These are phyloP conservation scores for Dendrobium nobile DNA, from an alignment of 106 monocot genomes.

Conservation along the genomic window DNA sequence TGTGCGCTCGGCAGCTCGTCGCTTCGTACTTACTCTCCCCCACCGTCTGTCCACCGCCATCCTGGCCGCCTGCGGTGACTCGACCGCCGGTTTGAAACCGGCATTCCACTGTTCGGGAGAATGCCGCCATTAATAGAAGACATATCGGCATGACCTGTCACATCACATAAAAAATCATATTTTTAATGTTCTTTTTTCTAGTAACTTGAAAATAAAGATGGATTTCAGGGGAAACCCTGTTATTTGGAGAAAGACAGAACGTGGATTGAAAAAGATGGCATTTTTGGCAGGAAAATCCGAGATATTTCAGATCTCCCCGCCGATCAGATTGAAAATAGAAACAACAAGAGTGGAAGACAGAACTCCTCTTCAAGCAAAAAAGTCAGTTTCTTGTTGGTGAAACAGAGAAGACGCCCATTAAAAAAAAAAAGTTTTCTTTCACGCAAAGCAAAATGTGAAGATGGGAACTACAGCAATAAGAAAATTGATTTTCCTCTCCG, in stretches of 20 bases:
- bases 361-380: too few species aligned
- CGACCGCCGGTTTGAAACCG: neutral
- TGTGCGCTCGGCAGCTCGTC: constrained; percentile 50
- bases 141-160: neutral
- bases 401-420: too few species aligned
- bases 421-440: too few species aligned
- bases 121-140: neutral
- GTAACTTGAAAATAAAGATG: neutral
- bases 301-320: neutral
- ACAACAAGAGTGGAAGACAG: too few species aligned
- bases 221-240: neutral
- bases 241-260: neutral
- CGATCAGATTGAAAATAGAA: too few species aligned
- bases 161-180: neutral
- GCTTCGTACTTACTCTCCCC: constrained; percentile 8
- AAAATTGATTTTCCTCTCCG: too few species aligned
- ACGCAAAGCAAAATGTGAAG: too few species aligned
- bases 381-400: too few species aligned
- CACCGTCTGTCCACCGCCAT: neutral
- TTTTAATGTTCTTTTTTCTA: neutral
- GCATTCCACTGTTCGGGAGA: neutral
- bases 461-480: too few species aligned
- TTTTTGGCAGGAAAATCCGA: neutral
- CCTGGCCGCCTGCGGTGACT: neutral
- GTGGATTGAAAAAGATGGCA: neutral